Evolutionary conservation across 2,329 filamentous ascomycete species (phyloP), one percentile per base, ranked within the genome.

Genomic region (Sclerotinia sclerotiorum): DNA sequence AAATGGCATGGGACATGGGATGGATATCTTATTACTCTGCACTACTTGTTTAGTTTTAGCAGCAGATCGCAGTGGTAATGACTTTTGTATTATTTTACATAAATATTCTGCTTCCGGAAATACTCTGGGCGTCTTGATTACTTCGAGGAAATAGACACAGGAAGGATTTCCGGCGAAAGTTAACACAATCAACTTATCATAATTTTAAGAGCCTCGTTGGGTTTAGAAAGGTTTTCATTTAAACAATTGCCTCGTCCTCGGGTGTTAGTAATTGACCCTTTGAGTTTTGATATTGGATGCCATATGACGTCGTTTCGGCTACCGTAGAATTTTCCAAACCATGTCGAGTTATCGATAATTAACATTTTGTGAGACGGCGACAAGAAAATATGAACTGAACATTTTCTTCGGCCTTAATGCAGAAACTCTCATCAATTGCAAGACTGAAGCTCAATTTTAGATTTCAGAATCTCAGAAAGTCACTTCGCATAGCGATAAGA

Each of bases 21-120:
- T 64, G 62, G 72, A 49, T 64, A 74, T 70, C 69, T 57, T 71
- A 67, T 67, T 65, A 65, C 72, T 72, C 69, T 70, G 65, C 67
- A 67, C 48, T 52, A 67, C 32, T 51, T 60, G 67, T 69, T 66
- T 67, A 68, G 65, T 66, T 70, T 70, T 57, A 58, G 60, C 55
- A 42, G 65, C 63, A 63, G 62, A 67, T 58, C 21, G 61, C 39
- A 55, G 67, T 67, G 67, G 67, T 69, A 69, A 69, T 69, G 67
- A 68, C 32, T 65, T 68, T 63, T 68, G 69, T 66, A 67, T 63
- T 70, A 49, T 65, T 32, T 51, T 49, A 51, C 60, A 65, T 68
- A 65, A 65, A 65, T 46, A 67, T 62, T 63, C 49, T 63, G 57
- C 65, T 63, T 62, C 58, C 65, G 27, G 65, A 67, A 27, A 63